Conservation (phyloP, 371 early-diverging fungal genomes). For the Chytridium lagenaria region DNA sequence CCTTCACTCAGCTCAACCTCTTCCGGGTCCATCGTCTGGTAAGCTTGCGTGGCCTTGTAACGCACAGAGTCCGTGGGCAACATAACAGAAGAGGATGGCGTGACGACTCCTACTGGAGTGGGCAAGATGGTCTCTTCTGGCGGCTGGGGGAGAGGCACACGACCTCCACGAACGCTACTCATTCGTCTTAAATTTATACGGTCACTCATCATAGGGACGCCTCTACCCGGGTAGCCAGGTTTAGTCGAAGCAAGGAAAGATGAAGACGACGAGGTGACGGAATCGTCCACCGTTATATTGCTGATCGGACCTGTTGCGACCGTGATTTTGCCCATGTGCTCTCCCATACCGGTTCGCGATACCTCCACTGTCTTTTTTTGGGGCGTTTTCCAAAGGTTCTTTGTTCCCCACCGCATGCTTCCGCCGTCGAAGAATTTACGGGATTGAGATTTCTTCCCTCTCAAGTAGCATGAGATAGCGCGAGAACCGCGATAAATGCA, state of each 20-base stretch:
- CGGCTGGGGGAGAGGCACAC: not conserved
- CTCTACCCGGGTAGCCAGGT: not conserved
- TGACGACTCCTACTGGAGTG: too few species aligned
- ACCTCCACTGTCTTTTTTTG: not conserved
- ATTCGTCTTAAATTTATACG: not conserved
- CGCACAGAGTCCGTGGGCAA: too few species aligned
- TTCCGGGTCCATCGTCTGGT: not conserved
- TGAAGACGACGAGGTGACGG: not conserved
- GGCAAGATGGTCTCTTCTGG: too few species aligned
- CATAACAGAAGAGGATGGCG: too few species aligned
- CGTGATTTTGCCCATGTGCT: too few species aligned
- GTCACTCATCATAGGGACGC: not conserved
- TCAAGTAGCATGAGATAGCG: not conserved
- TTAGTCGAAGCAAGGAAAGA: not conserved
- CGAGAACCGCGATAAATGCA: not conserved
- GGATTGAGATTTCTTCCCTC: not conserved
- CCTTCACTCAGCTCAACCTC: constrained; percentile 18
- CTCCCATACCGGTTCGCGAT: not conserved
- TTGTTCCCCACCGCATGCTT: too few species aligned
- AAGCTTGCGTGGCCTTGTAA: not conserved
- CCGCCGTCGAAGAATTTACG: not conserved
- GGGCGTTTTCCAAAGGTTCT: constrained; percentile 9
- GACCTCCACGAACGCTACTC: not conserved
- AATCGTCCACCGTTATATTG: too few species aligned
- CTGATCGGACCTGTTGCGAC: too few species aligned